These are phyloP conservation scores for Lipomyces spencermartinsiae DNA, from an alignment of 805 yeast species.

Conservation along the genomic window DNA sequence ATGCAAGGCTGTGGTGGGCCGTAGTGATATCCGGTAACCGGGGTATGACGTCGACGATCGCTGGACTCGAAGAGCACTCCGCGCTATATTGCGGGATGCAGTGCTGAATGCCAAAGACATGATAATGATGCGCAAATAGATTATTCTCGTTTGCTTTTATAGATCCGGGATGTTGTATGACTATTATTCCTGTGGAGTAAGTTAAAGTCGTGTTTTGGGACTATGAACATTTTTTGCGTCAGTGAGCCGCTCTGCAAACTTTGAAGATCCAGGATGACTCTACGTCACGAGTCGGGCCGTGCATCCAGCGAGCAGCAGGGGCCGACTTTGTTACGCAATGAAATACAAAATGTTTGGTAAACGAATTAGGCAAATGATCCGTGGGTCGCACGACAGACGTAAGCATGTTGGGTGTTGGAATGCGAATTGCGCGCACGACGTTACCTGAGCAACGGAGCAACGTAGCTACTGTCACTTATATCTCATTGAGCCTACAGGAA, in stretches of 20 bases:
- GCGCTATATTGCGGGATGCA: constrained; percentile 8
- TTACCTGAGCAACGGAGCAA: too few species aligned
- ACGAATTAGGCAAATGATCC: too few species aligned
- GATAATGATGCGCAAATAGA: background rate
- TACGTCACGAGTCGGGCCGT: background rate
- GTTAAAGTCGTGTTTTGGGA: background rate
- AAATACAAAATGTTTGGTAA: too few species aligned
- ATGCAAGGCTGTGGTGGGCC: background rate
- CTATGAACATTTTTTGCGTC: background rate
- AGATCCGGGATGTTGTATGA: background rate
- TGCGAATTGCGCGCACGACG: too few species aligned
- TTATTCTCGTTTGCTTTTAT: background rate
- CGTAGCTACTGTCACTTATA: too few species aligned
- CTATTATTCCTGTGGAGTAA: background rate
- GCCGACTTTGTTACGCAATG: background rate
- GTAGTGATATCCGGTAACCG: constrained; percentile 10
- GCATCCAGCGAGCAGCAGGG: too few species aligned
- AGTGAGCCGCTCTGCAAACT: background rate
- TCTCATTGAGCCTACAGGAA: too few species aligned
- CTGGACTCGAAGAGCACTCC: background rate
- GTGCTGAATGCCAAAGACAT: constrained; percentile 16
- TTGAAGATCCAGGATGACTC: background rate
- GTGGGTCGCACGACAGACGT: too few species aligned
- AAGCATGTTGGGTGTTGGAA: too few species aligned
- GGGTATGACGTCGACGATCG: background rate